Conservation (phyloP, 495 filamentous ascomycete genomes). For the Haplographium delicatum region DNA sequence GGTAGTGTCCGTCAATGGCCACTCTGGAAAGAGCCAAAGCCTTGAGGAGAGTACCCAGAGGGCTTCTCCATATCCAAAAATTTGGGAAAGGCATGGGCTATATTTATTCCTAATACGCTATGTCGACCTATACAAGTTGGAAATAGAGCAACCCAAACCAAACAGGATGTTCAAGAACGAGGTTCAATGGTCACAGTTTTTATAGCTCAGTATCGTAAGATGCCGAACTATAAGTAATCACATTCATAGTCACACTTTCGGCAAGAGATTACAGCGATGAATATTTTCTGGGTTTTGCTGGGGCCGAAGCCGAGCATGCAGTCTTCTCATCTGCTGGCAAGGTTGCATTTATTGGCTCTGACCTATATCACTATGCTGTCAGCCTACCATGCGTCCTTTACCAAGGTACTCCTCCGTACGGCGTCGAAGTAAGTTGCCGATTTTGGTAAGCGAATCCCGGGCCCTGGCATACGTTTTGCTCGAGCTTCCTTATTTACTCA, state of each 20-base stretch:
- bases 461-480: slow-evolving; percentile 4
- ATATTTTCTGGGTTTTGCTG: slow-evolving; percentile 9
- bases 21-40: slow-evolving; percentile 12
- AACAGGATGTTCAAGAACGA: slow-evolving; percentile 11
- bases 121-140: slow-evolving; percentile 10
- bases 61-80: slow-evolving; percentile 13
- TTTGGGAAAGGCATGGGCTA: slow-evolving; percentile 10
- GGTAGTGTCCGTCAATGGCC: slow-evolving; percentile 8
- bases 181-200: slow-evolving; percentile 7
- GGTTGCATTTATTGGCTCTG: slow-evolving; percentile 10
- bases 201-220: slow-evolving; percentile 6
- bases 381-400: slow-evolving; percentile 5
- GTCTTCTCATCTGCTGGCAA: slow-evolving; percentile 13
- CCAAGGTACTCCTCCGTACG: slow-evolving; percentile 1
- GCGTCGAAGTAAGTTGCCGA: too few species aligned
- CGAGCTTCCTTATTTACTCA: slow-evolving; percentile 11
- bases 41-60: slow-evolving; percentile 8
- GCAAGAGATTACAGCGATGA: slow-evolving; percentile 9
- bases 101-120: slow-evolving; percentile 11
- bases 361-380: slow-evolving; percentile 4
- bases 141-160: slow-evolving; percentile 8
- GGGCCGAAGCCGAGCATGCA: slow-evolving; percentile 11
- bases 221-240: slow-evolving; percentile 11
- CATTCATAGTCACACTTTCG: slow-evolving; percentile 7
- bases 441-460: too few species aligned